These are phyloP conservation scores for Sporothrix luriei DNA, from an alignment of 2,329 filamentous ascomycete genomes.

Conservation along the genomic window DNA sequence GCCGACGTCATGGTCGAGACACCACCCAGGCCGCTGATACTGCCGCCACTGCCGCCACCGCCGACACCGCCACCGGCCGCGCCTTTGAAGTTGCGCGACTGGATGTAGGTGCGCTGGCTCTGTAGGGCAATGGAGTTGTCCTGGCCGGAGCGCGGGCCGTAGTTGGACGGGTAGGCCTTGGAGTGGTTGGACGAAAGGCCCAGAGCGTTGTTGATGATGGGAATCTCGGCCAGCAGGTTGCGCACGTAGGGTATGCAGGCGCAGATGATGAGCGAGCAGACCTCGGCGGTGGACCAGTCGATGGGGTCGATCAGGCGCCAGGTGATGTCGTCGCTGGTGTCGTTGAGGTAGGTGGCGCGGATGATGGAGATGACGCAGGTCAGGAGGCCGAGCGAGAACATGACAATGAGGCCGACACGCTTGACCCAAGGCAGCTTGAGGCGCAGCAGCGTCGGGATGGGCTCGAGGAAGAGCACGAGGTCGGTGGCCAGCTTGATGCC, in stretches of 20 bases:
- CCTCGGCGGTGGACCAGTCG: slow-evolving; percentile 46
- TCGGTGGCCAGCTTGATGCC: slow-evolving; percentile 30
- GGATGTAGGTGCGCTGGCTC: slow-evolving; percentile 22
- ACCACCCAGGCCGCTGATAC: no score
- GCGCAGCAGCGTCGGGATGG: slow-evolving; percentile 19
- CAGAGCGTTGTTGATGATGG: slow-evolving; percentile 21
- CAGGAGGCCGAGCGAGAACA: slow-evolving; percentile 47
- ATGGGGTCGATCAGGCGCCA: slow-evolving; percentile 36
- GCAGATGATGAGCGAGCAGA: slow-evolving; percentile 45
- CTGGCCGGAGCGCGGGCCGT: slow-evolving; percentile 18
- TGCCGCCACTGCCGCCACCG: not conserved
- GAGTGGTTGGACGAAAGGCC: slow-evolving; percentile 28
- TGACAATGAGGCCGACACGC: slow-evolving; percentile 40
- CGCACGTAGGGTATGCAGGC: slow-evolving; percentile 33
- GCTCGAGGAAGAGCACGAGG: slow-evolving; percentile 26
- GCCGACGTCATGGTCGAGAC: not conserved
- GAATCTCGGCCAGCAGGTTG: slow-evolving; percentile 30
- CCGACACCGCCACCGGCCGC: not conserved
- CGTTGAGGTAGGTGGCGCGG: slow-evolving; percentile 44
- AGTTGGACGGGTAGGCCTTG: slow-evolving; percentile 19
- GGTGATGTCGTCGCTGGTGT: slow-evolving; percentile 44
- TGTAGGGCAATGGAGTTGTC: slow-evolving; percentile 27
- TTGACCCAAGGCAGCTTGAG: slow-evolving; percentile 39
- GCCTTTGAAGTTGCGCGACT: slow-evolving; percentile 20
- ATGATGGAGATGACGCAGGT: slow-evolving; percentile 48